Percentiles rank a stretch among this genome's conserved stretches.
Evolutionary conservation across 2,329 filamentous ascomycete genomes (phyloP).

Genomic region (Sordariomycetes sp.): DNA sequence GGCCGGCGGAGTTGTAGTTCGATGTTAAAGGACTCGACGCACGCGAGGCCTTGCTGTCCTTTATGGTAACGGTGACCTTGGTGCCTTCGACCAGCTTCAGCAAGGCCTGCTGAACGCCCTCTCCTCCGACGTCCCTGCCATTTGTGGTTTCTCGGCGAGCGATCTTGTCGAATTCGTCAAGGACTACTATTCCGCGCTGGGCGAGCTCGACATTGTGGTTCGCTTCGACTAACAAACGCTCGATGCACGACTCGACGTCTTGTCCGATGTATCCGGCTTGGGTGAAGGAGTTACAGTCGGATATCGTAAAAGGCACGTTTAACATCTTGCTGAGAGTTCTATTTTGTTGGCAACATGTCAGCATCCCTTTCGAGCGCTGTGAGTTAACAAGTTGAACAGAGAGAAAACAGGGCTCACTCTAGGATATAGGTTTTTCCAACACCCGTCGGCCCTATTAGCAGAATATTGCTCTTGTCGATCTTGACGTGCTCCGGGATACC

Average conservation of each 20-base stretch:
- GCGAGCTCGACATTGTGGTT: slow-evolving; percentile 78
- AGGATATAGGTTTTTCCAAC: slow-evolving; percentile 95
- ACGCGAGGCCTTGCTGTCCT: slow-evolving; percentile 53
- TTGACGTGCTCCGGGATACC: slow-evolving; percentile 40
- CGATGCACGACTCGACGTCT: slow-evolving; percentile 92
- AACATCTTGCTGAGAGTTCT: slow-evolving; percentile 84
- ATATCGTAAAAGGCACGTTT: slow-evolving; percentile 92
- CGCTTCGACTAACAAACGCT: slow-evolving; percentile 76
- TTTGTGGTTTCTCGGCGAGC: slow-evolving; percentile 77
- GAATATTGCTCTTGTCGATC: slow-evolving; percentile 90
- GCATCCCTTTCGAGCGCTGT: not conserved
- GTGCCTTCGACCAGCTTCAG: slow-evolving; percentile 95
- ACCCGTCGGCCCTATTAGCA: slow-evolving; percentile 82
- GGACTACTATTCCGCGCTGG: slow-evolving; percentile 84
- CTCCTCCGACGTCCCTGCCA: slow-evolving; percentile 87
- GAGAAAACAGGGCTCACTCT: slow-evolving; percentile 29
- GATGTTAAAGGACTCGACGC: slow-evolving; percentile 37
- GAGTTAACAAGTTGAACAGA: not conserved
- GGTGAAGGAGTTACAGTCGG: slow-evolving; percentile 90
- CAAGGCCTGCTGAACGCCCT: slow-evolving; percentile 91
- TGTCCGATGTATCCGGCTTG: slow-evolving; percentile 97
- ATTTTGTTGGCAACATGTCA: slow-evolving; percentile 9
- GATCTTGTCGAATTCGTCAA: slow-evolving; percentile 97
- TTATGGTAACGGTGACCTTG: slow-evolving; percentile 82
- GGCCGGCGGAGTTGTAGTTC: slow-evolving; percentile 30